phyloP scores from a whole-genome alignment of 176 grass and related monocot genomes.

The Carex littledalei region DNA sequence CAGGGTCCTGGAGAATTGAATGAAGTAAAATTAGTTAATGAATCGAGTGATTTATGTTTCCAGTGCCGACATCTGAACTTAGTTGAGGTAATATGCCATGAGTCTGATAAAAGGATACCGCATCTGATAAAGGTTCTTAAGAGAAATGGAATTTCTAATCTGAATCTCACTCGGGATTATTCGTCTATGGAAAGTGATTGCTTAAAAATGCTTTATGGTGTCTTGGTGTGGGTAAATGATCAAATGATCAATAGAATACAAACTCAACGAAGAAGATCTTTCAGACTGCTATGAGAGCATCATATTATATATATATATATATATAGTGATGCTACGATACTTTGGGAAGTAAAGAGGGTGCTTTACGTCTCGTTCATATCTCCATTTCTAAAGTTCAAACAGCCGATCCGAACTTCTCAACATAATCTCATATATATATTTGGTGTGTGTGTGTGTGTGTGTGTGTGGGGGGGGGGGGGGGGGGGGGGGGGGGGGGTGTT shows the following conservation, averaged over 20 bases:
- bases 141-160: constrained; percentile 10
- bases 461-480: not conserved
- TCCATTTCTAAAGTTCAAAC: too few relatives aligned
- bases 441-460: too few relatives aligned
- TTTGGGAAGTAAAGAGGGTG: too few relatives aligned
- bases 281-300: not conserved
- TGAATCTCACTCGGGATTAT: not conserved
- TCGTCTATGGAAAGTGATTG: not conserved
- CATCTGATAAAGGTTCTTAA: constrained; percentile 9
- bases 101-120: not conserved
- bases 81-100: not conserved
- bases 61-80: constrained; percentile 7
- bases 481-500: not conserved
- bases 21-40: not conserved
- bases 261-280: not conserved
- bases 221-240: constrained; percentile 9
- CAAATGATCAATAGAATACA: not conserved
- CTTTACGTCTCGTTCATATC: too few relatives aligned
- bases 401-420: too few relatives aligned
- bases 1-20: not conserved
- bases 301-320: not conserved
- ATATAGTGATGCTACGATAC: too few relatives aligned
- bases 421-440: not conserved
- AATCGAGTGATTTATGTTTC: not conserved
- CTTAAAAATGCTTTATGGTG: constrained; percentile 21